Conservation (phyloP, 306 rosid species). For the Quercus gilva region DNA sequence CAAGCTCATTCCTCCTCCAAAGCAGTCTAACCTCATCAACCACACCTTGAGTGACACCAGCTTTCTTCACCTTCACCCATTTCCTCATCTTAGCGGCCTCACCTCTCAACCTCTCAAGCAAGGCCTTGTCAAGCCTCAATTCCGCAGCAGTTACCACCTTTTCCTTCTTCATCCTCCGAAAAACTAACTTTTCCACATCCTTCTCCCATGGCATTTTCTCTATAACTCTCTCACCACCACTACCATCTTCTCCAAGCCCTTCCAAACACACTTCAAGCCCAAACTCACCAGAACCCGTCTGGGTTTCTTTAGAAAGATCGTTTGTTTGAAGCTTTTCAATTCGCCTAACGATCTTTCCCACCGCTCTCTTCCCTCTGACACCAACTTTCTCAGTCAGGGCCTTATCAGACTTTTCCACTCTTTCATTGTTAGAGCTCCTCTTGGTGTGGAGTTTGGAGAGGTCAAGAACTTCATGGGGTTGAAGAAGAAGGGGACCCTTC, state of each 20-base stretch:
- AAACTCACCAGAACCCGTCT: slow-evolving; percentile 21
- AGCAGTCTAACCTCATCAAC: slow-evolving; percentile 50
- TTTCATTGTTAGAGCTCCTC: slow-evolving; percentile 14
- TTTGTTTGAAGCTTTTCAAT: slow-evolving; percentile 44
- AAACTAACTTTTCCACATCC: slow-evolving; percentile 38
- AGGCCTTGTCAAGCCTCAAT: slow-evolving; percentile 49
- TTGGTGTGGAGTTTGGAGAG: slow-evolving; percentile 33
- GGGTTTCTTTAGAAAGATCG: slow-evolving; percentile 24
- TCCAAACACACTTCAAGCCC: slow-evolving; percentile 45
- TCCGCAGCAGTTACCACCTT: slow-evolving; percentile 48
- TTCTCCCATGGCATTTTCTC: slow-evolving; percentile 83
- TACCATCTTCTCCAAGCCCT: slow-evolving; percentile 16
- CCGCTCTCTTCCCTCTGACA: slow-evolving; percentile 47
- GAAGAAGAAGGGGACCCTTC: slow-evolving; percentile 61
- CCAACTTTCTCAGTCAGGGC: slow-evolving; percentile 41
- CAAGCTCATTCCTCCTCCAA: slow-evolving; percentile 79
- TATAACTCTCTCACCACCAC: slow-evolving; percentile 5
- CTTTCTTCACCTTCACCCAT: slow-evolving; percentile 89
- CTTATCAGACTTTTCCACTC: slow-evolving; percentile 18
- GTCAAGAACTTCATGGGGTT: slow-evolving; percentile 45
- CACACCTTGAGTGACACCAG: slow-evolving; percentile 72
- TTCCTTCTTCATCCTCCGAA: slow-evolving; percentile 46
- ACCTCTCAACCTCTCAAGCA: slow-evolving; percentile 61
- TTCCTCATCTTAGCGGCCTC: slow-evolving; percentile 61
- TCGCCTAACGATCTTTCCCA: slow-evolving; percentile 48